These are phyloP conservation scores for Pseudogymnoascus sp. DNA, from an alignment of 2,329 filamentous ascomycete genomes.

Conservation along the genomic window DNA sequence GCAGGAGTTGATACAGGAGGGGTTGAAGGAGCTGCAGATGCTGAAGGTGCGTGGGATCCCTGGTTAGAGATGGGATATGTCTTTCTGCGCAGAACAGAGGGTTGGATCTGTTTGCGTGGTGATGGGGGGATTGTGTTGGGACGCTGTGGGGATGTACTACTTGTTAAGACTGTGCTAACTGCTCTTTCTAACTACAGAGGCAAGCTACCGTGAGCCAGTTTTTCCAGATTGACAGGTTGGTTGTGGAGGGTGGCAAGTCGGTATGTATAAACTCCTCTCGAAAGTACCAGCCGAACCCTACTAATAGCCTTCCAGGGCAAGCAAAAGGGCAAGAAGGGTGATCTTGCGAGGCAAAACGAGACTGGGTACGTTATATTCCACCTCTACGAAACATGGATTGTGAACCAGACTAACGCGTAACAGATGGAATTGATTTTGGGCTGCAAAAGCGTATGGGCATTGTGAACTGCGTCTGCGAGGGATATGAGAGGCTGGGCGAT, in stretches of 20 bases:
- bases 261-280: slow-evolving; percentile 39
- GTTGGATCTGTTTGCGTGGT: neutral
- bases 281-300: neutral
- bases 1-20: slow-evolving; percentile 85
- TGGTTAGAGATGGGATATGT: neutral
- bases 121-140: neutral
- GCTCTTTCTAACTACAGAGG: slow-evolving; percentile 49
- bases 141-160: neutral
- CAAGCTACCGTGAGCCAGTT: slow-evolving; percentile 95
- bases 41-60: slow-evolving; percentile 65
- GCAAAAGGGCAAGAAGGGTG: slow-evolving; percentile 57
- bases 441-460: neutral
- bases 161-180: slow-evolving; percentile 12
- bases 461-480: neutral
- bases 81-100: neutral
- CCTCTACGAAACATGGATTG: neutral
- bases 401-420: slow-evolving; percentile 9
- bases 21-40: slow-evolving; percentile 75
- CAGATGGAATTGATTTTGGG: slow-evolving; percentile 28
- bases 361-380: slow-evolving; percentile 51
- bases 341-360: slow-evolving; percentile 69
- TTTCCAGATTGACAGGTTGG: slow-evolving; percentile 82
- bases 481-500: slow-evolving; percentile 1
- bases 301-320: slow-evolving; percentile 47
- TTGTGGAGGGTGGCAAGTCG: slow-evolving; percentile 80